phyloP scores from a whole-genome alignment of 208 protist species.

The Acanthamoeba comandoni region DNA sequence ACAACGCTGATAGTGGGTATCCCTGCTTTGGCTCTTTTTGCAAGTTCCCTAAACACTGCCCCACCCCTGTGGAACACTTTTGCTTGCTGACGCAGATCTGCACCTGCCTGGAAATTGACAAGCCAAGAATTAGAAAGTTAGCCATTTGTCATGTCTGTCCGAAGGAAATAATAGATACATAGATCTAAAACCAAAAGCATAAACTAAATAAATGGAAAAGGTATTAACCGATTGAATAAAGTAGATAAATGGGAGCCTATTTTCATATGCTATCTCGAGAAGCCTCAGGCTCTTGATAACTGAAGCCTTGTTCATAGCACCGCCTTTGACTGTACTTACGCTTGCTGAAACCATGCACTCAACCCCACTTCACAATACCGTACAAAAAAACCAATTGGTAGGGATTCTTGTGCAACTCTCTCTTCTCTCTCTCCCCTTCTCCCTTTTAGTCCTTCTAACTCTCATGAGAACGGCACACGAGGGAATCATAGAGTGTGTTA shows the following conservation, averaged over 20 bases:
- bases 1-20: slow-evolving; percentile 71
- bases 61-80: slow-evolving; percentile 80
- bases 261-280: slow-evolving; percentile 73
- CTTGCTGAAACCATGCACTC: slow-evolving; percentile 76
- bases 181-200: neutral
- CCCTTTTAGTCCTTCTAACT: no score
- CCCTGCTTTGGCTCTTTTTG: slow-evolving; percentile 71
- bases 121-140: no score
- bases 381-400: no score
- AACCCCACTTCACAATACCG: slow-evolving; percentile 51
- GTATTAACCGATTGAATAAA: slow-evolving; percentile 73
- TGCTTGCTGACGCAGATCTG: slow-evolving; percentile 79
- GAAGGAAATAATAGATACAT: no score
- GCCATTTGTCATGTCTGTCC: no score
- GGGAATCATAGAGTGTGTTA: no score
- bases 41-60: slow-evolving; percentile 64
- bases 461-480: neutral
- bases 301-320: slow-evolving; percentile 64
- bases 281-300: slow-evolving; percentile 70
- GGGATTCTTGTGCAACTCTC: no score
- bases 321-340: slow-evolving; percentile 81
- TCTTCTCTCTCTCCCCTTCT: no score
- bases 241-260: slow-evolving; percentile 68
- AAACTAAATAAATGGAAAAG: neutral
- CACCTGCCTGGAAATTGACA: slow-evolving; percentile 51